These are phyloP conservation scores for Prototheca wickerhamii DNA, from an alignment of 163 green algal genomes.

Conservation along the genomic window DNA sequence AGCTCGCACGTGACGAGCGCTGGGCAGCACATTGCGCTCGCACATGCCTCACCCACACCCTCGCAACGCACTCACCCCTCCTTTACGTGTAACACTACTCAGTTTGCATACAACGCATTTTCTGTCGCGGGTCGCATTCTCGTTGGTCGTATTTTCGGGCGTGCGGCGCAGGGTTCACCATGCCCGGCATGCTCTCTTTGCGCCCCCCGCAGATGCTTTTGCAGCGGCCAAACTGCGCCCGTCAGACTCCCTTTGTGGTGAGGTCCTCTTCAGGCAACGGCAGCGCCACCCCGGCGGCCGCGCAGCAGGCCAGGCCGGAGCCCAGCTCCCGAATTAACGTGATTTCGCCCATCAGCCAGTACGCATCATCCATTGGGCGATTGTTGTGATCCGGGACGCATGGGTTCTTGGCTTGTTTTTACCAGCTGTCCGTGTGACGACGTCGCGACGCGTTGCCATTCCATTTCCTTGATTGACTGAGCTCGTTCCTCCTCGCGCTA, in stretches of 20 bases:
- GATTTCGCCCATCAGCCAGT: slow-evolving; percentile 21
- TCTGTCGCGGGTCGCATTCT: no score
- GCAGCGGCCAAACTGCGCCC: neutral
- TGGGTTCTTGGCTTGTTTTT: neutral
- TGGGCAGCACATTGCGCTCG: no score
- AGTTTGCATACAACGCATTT: no score
- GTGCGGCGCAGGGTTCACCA: neutral
- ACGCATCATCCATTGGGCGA: neutral
- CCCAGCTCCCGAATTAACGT: slow-evolving; percentile 13
- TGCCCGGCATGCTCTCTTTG: neutral
- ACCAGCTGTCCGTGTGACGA: neutral
- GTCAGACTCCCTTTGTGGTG: neutral
- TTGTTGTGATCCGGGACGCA: neutral
- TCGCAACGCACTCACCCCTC: no score
- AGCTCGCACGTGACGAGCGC: no score
- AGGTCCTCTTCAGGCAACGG: neutral
- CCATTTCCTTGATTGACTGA: neutral
- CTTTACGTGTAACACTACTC: no score
- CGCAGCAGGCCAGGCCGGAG: neutral
- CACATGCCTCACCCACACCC: no score
- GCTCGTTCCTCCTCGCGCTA: slow-evolving; percentile 2
- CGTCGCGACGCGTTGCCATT: neutral
- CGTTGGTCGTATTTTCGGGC: no score
- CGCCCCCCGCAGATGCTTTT: neutral
- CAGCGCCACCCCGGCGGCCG: neutral